Percentiles rank a stretch among this genome's conserved stretches.
phyloP scores from a whole-genome alignment of 495 filamentous ascomycete genomes.

The Glonium stellatum region DNA sequence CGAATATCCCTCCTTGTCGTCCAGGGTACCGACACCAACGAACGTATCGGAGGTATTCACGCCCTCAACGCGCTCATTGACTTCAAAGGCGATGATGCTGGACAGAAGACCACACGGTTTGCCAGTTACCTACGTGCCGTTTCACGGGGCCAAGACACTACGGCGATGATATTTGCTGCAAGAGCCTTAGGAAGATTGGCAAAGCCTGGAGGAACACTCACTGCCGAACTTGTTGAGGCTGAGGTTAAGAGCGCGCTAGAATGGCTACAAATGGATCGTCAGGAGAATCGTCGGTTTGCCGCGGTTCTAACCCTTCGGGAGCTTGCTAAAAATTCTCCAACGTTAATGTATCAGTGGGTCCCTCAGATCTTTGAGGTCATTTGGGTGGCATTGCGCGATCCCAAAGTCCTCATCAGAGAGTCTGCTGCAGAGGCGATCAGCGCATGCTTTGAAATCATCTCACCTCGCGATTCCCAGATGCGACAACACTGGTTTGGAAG shows the following conservation, averaged over 20 bases:
- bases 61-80: constrained; percentile 89
- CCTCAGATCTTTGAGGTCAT: constrained; percentile 86
- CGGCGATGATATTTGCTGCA: constrained; percentile 80
- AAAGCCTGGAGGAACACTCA: constrained; percentile 84
- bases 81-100: constrained; percentile 90
- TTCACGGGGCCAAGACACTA: constrained; percentile 78
- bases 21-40: constrained; percentile 74
- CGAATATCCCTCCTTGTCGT: constrained; percentile 66
- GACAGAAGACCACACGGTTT: constrained; percentile 89
- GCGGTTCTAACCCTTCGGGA: constrained; percentile 87
- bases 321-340: constrained; percentile 82
- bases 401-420: constrained; percentile 81
- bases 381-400: constrained; percentile 87
- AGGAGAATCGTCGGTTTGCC: constrained; percentile 84
- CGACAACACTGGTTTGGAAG: constrained; percentile 79
- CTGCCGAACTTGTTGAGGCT: constrained; percentile 91
- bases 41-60: constrained; percentile 82
- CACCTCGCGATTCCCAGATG: constrained; percentile 76
- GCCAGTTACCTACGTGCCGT: constrained; percentile 81
- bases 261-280: constrained; percentile 90
- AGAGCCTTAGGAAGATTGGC: constrained; percentile 82
- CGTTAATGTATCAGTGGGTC: constrained; percentile 86
- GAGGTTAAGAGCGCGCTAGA: constrained; percentile 92
- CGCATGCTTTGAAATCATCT: constrained; percentile 88
- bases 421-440: constrained; percentile 85